Base-by-base conservation (phyloP, 106 monocot species). In the Dactylorhiza incarnata region DNA sequence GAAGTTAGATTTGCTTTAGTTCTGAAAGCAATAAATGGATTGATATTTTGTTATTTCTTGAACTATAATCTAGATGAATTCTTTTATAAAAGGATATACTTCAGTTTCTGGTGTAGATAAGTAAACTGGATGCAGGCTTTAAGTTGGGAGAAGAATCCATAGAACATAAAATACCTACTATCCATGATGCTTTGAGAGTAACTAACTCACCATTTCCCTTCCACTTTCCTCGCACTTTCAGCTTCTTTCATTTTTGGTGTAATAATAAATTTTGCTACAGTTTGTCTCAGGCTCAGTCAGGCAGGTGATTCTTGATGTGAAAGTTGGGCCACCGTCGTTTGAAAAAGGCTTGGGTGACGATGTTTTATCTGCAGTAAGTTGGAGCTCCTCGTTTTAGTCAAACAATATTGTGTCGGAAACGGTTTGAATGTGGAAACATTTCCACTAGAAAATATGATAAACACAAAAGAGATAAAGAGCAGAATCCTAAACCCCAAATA, bases 261-360 rank as follows among this genome's bases (percentile, higher is more conserved):
- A 15, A 45, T 24, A 69, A 49, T 70, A 48, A 73, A 72, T 71
- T 72, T 49, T 76, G 12, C 52, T 89, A 74, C 91, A 97, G 96
- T 83, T 91, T 52, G 79, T 91, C 73, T 87, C 93, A 17, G 75
- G 78, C 9, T 91, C 89, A 24, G 93, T 97, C 9, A 93, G 73
- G 81, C 87, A 87, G 78, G 93, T 97, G 77, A 87, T 97, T 85
- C 74, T 97, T 50, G 96, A 97, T 83, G 89, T 80, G 48, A 97
- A 97, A 91, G 89, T 97, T 71, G 96, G 96, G 7, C 96, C 93
- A 66, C 96, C 93, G 73, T 89, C 58, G 44, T 91, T 78, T 82
- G 93, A 97, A 72, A 87, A 93, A 79, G 82, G 78, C 67, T 79
- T 97, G 78, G 93, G 93, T 44, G 73, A 81, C 9, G 87, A 91